These are phyloP conservation scores for Dryadomyces quercus-mongolicae DNA, from an alignment of 2,329 filamentous ascomycete genomes.

Conservation along the genomic window DNA sequence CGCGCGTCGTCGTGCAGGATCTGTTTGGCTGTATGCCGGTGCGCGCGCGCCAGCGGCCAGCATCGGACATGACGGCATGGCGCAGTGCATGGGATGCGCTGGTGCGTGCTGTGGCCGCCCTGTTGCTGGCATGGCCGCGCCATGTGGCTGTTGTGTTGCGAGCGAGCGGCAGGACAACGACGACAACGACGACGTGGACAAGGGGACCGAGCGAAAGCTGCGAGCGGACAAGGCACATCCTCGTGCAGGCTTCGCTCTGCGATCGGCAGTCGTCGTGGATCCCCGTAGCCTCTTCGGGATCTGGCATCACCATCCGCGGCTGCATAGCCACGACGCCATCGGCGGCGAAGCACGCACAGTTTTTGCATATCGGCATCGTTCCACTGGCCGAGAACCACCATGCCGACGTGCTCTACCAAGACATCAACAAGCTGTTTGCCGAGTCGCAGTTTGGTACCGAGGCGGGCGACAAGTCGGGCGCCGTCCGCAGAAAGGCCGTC, in stretches of 20 bases:
- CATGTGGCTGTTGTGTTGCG: conserved; percentile 45
- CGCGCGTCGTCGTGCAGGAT: conserved; percentile 62
- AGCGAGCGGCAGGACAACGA: conserved; percentile 30
- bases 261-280: conserved; percentile 57
- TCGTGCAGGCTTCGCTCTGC: conserved; percentile 55
- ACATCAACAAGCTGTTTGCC: conserved; percentile 65
- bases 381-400: conserved; percentile 46
- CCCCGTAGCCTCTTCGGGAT: conserved; percentile 52
- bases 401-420: conserved; percentile 61
- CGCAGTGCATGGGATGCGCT: conserved; percentile 55
- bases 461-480: too few relatives aligned
- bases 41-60: conserved; percentile 66
- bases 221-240: conserved; percentile 27
- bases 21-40: conserved; percentile 88
- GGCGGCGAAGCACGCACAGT: conserved; percentile 63
- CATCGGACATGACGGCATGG: conserved; percentile 15
- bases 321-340: conserved; percentile 59
- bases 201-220: too few relatives aligned
- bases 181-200: conserved; percentile 14
- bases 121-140: conserved; percentile 59
- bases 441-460: conserved; percentile 75
- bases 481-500: conserved; percentile 51
- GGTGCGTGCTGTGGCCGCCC: conserved; percentile 41
- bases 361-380: conserved; percentile 64
- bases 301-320: conserved; percentile 51